Conservation (phyloP, 108 stramenopile genomes). For the Conticribra weissflogii region DNA sequence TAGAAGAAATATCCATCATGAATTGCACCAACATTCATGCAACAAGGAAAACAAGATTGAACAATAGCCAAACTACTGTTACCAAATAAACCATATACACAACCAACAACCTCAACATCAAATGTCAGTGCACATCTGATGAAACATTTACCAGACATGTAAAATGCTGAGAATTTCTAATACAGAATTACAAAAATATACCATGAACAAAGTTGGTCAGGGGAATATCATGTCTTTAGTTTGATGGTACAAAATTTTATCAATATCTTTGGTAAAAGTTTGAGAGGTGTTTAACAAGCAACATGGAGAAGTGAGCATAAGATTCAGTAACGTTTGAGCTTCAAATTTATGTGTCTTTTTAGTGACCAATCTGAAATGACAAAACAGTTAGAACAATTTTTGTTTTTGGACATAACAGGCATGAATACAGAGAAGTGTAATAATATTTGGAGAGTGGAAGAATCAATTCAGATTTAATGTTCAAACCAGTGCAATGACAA, state of each 20-base stretch:
- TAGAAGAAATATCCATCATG: constrained; percentile 74
- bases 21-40: constrained; percentile 71
- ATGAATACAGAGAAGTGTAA: no score
- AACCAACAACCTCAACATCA: constrained; percentile 1
- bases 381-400: no score
- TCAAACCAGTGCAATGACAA: no score
- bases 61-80: constrained; percentile 19
- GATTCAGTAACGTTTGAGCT: no score
- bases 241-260: constrained; percentile 74
- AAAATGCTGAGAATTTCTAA: constrained; percentile 86
- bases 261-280: no score
- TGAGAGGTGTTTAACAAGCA: no score
- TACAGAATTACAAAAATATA: constrained; percentile 82
- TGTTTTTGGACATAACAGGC: no score
- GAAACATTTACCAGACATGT: constrained; percentile 63
- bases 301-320: no score
- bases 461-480: no score
- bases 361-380: no score
- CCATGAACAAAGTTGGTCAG: constrained; percentile 71
- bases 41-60: constrained; percentile 66
- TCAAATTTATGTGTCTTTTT: no score
- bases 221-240: constrained; percentile 74
- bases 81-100: constrained; percentile 14
- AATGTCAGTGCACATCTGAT: background rate
- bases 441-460: no score